phyloP scores from a whole-genome alignment of 1,139 yeast species.

The Debaryomyces sp. region DNA sequence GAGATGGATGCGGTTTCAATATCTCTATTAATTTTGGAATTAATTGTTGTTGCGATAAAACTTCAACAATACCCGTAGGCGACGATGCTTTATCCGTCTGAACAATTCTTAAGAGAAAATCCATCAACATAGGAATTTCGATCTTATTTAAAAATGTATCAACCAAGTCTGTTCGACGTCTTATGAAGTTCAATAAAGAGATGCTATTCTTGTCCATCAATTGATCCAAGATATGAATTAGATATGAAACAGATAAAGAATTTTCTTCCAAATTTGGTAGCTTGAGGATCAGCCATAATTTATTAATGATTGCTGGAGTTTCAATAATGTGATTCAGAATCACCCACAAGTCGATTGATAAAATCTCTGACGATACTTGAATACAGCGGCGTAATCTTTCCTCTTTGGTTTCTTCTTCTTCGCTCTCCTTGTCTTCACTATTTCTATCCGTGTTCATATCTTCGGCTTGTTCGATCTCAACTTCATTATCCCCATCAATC shows the following conservation, averaged over 20 bases:
- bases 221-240: conserved; percentile 48
- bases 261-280: conserved; percentile 42
- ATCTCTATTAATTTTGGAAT: conserved; percentile 55
- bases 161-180: conserved; percentile 54
- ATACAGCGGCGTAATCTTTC: conserved; percentile 44
- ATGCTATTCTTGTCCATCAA: conserved; percentile 50
- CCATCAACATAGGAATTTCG: conserved; percentile 60
- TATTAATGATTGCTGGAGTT: conserved; percentile 43
- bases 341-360: conserved; percentile 48
- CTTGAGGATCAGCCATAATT: conserved; percentile 45
- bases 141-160: conserved; percentile 57
- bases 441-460: neutral
- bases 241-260: conserved; percentile 43
- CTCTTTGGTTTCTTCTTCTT: conserved; percentile 33
- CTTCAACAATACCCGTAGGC: conserved; percentile 63
- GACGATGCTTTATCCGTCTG: conserved; percentile 68
- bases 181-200: conserved; percentile 54
- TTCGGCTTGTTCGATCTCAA: conserved; percentile 17
- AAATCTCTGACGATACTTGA: conserved; percentile 46
- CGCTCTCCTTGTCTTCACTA: conserved; percentile 15
- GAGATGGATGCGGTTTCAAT: conserved; percentile 47
- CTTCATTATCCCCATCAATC: conserved; percentile 15
- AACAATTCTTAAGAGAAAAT: conserved; percentile 58
- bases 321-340: conserved; percentile 49
- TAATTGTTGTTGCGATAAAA: conserved; percentile 52